Percentiles rank a stretch among this genome's conserved stretches.
Conservation (phyloP, 1,139 yeast species). For the Blastobotrys elegans region DNA sequence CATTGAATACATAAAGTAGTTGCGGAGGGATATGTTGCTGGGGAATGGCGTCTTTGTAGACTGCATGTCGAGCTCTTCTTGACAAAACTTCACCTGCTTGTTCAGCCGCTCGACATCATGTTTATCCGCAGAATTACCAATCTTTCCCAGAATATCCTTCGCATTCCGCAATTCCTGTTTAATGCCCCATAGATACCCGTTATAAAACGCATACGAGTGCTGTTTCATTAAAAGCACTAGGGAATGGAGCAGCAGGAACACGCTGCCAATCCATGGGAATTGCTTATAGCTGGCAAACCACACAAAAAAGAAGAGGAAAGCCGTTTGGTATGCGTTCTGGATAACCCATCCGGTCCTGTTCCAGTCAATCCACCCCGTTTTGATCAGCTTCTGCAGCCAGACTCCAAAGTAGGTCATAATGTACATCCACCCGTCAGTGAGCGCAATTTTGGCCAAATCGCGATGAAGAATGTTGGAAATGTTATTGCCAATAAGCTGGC, state of each 20-base stretch:
- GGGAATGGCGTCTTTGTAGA: slow-evolving; percentile 51
- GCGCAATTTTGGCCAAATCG: slow-evolving; percentile 58
- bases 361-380: slow-evolving; percentile 50
- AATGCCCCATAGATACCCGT: slow-evolving; percentile 74
- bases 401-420: slow-evolving; percentile 53
- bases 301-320: slow-evolving; percentile 44
- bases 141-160: slow-evolving; percentile 19
- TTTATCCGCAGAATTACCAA: slow-evolving; percentile 9
- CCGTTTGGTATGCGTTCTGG: slow-evolving; percentile 52
- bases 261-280: slow-evolving; percentile 85
- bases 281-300: slow-evolving; percentile 47
- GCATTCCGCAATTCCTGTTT: slow-evolving; percentile 53
- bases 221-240: slow-evolving; percentile 84
- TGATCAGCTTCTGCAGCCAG: slow-evolving; percentile 49
- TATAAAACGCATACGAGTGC: slow-evolving; percentile 85
- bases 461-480: slow-evolving; percentile 47
- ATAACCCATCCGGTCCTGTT: slow-evolving; percentile 52
- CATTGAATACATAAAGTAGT: slow-evolving; percentile 77
- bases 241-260: slow-evolving; percentile 76
- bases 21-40: slow-evolving; percentile 54
- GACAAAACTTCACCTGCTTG: slow-evolving; percentile 23
- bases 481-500: slow-evolving; percentile 41
- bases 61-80: slow-evolving; percentile 30
- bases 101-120: slow-evolving; percentile 17
- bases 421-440: slow-evolving; percentile 70